Base-by-base conservation (phyloP, 352 stramenopile species). In the Aphanomyces cochlioides region DNA sequence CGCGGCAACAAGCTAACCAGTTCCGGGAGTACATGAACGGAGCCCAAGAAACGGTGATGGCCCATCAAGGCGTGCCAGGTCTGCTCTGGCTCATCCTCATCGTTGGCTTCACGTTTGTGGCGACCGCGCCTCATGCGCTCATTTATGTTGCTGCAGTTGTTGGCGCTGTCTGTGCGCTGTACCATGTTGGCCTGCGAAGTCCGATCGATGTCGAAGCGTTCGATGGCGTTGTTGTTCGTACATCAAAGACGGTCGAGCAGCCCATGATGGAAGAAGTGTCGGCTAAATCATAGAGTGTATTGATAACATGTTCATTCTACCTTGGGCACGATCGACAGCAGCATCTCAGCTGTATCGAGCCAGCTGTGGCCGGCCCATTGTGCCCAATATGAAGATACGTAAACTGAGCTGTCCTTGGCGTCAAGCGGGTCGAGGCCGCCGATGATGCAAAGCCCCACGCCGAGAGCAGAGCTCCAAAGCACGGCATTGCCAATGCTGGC, bases 21-120 rank as follows among this genome's bases (percentile, higher is more conserved):
- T 92, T 90, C 75, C 81, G 82, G 36, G 82, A 92, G 41, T 95
- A 90, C 64, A 63, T 93, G 50, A 67, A 84, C 45, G 37, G 7
- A 12, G 53, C 61, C 12, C 64, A 70, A 19, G 64, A 70, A 12
- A 19, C 19, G 47, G 64, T 70, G 10, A 41, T 70, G 15, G 64
- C 64, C 5, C 64, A 70, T 47, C 47, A 61, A 39, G 53, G 64
- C 39, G 39, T 63, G 10, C 17, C 45, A 7, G 39, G 36, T n/a
- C 34, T 70, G 12, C 54, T 70, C 19, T 70, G 64, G 64, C 15
- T 70, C 17, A 13, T 70, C 15, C 47, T 70, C 21, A 15, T 70
- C 28, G 15, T 61, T 13, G 64, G 64, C 13, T 38, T 38, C 21
- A 15, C 19, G 0, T 39, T 47, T 37, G 47, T 64, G 28, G 36